These are phyloP conservation scores for Fusarium transvaalense DNA, from an alignment of 2,329 filamentous ascomycete genomes.

Conservation along the genomic window DNA sequence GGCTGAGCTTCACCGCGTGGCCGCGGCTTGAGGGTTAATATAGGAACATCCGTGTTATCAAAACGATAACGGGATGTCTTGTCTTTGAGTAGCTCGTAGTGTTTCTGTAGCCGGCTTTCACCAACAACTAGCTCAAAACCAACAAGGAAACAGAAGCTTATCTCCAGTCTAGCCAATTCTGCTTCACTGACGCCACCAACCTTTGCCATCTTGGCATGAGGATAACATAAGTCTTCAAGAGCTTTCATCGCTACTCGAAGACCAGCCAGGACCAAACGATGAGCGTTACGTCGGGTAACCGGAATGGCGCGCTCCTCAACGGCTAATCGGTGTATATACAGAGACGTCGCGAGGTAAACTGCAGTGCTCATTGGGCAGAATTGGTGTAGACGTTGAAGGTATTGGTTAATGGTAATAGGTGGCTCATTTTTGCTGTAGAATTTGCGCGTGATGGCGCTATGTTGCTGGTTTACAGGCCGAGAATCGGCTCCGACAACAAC, in stretches of 20 bases:
- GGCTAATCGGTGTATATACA: constrained; percentile 87
- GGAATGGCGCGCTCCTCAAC: constrained; percentile 82
- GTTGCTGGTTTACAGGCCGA: constrained; percentile 80
- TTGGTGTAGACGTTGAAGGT: constrained; percentile 85
- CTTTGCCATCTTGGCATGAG: constrained; percentile 84
- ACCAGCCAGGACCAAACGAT: constrained; percentile 86
- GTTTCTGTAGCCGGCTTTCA: constrained; percentile 50
- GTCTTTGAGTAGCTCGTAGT: constrained; percentile 52
- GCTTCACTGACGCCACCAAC: constrained; percentile 88
- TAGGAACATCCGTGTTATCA: constrained; percentile 47
- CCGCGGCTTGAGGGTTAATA: constrained; percentile 46
- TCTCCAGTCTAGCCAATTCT: constrained; percentile 87
- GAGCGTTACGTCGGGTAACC: constrained; percentile 85
- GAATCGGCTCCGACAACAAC: constrained; percentile 76
- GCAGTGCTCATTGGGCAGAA: constrained; percentile 95
- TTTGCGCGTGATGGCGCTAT: constrained; percentile 87
- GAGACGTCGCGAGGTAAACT: constrained; percentile 89
- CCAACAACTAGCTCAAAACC: constrained; percentile 80
- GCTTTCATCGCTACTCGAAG: constrained; percentile 93
- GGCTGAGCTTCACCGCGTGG: constrained; percentile 38
- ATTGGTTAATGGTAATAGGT: constrained; percentile 84
- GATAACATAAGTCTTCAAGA: constrained; percentile 90
- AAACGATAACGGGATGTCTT: constrained; percentile 48
- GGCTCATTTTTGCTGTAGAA: constrained; percentile 93
- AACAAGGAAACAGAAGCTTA: constrained; percentile 89